Evolutionary conservation across 129 eudicot genomes (phyloP).

Genomic region (Rutidosis leptorrhynchoides): DNA sequence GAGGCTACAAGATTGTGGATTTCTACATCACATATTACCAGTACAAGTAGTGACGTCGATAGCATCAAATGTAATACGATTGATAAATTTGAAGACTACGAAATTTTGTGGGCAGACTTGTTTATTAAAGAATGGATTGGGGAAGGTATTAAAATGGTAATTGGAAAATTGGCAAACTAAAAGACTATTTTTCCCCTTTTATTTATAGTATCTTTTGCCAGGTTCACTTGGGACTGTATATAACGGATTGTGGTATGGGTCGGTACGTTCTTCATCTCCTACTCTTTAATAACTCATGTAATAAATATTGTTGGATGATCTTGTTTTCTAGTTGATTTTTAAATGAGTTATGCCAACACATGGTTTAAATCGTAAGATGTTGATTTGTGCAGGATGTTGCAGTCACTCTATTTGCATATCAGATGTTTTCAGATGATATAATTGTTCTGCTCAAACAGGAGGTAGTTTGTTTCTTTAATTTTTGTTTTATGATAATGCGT

Average conservation of each 20-base stretch:
- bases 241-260: slow-evolving; percentile 83
- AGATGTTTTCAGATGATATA: slow-evolving; percentile 64
- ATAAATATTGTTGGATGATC: not conserved
- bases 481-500: too few relatives aligned
- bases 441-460: slow-evolving; percentile 65
- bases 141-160: slow-evolving; percentile 44
- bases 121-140: slow-evolving; percentile 67
- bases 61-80: slow-evolving; percentile 36
- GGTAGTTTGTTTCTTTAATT: slow-evolving; percentile 30
- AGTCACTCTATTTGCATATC: slow-evolving; percentile 65
- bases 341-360: not conserved
- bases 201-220: slow-evolving; percentile 24
- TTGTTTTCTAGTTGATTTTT: not conserved
- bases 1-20: slow-evolving; percentile 24
- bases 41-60: slow-evolving; percentile 54
- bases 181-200: not conserved
- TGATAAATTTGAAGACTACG: slow-evolving; percentile 63
- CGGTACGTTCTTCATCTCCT: slow-evolving; percentile 58
- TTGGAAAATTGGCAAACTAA: not conserved
- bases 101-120: slow-evolving; percentile 77
- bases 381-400: slow-evolving; percentile 74
- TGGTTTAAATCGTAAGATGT: not conserved
- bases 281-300: slow-evolving; percentile 18
- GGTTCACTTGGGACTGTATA: slow-evolving; percentile 91
- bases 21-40: slow-evolving; percentile 44